These are phyloP conservation scores for Antrodiella citrinella DNA, from an alignment of 768 basidiomycete genomes.

Conservation along the genomic window DNA sequence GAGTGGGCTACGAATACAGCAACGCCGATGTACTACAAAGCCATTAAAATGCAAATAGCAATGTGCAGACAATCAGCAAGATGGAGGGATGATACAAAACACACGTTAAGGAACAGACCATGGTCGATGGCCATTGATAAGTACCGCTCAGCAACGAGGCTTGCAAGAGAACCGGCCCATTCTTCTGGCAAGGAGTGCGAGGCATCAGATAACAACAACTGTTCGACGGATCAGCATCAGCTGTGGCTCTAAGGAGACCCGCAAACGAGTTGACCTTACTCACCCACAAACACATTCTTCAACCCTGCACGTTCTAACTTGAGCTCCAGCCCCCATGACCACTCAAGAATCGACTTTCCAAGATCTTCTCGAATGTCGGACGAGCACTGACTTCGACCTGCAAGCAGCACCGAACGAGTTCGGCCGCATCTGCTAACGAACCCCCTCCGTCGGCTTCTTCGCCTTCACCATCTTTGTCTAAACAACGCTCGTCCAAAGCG, in stretches of 20 bases:
- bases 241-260: neutral
- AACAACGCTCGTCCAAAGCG: constrained; percentile 72
- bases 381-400: constrained; percentile 69
- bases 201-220: neutral
- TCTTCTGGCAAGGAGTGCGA: neutral
- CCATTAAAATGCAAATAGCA: neutral
- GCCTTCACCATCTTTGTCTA: constrained; percentile 65
- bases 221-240: neutral
- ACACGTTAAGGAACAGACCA: neutral
- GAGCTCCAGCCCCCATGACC: constrained; percentile 70
- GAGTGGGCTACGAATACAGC: neutral
- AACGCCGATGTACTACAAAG: neutral
- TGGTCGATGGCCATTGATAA: neutral
- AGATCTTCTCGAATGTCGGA: constrained; percentile 79
- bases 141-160: neutral
- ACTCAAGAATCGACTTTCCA: constrained; percentile 72
- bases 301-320: neutral
- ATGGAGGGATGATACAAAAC: neutral
- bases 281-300: neutral
- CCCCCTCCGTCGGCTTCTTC: constrained; percentile 81
- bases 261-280: neutral
- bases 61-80: neutral
- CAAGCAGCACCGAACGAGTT: constrained; percentile 77
- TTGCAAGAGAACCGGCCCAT: neutral
- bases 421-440: constrained; percentile 74